Conservation (phyloP, 495 filamentous ascomycete genomes). For the Tuber aestivum region DNA sequence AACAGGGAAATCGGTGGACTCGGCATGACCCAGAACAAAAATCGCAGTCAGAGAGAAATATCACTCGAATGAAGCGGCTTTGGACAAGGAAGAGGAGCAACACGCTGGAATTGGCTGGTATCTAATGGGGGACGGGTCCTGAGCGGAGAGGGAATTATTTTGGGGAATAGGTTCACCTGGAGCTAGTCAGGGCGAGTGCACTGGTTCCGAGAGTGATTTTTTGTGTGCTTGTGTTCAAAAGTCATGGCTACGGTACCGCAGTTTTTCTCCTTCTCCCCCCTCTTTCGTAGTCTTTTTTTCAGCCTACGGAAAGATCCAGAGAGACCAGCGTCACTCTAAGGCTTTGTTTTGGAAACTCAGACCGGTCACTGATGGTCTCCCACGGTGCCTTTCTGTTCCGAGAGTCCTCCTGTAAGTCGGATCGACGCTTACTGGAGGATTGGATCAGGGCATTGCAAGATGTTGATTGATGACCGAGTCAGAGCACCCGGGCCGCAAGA, state of each 20-base stretch:
- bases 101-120: not conserved
- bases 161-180: not conserved
- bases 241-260: not conserved
- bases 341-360: not conserved
- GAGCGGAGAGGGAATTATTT: slow-evolving; percentile 20
- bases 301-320: slow-evolving; percentile 12
- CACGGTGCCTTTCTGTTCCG: not conserved
- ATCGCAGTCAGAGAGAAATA: slow-evolving; percentile 12
- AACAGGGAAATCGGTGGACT: not conserved
- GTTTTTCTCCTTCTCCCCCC: not conserved
- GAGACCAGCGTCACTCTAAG: not conserved
- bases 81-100: slow-evolving; percentile 11
- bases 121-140: not conserved
- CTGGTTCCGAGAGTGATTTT: slow-evolving; percentile 3
- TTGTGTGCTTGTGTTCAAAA: not conserved
- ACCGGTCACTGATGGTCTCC: not conserved
- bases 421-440: not conserved
- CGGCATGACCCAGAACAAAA: slow-evolving; percentile 5
- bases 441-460: not conserved
- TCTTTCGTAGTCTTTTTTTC: slow-evolving; percentile 17
- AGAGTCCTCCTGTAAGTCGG: not conserved
- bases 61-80: slow-evolving; percentile 3
- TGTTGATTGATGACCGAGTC: slow-evolving; percentile 13
- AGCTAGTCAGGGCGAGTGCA: not conserved
- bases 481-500: slow-evolving; percentile 19